Base-by-base conservation (phyloP, 1,284 basidiomycete species). In the Ganoderma resinaceum region DNA sequence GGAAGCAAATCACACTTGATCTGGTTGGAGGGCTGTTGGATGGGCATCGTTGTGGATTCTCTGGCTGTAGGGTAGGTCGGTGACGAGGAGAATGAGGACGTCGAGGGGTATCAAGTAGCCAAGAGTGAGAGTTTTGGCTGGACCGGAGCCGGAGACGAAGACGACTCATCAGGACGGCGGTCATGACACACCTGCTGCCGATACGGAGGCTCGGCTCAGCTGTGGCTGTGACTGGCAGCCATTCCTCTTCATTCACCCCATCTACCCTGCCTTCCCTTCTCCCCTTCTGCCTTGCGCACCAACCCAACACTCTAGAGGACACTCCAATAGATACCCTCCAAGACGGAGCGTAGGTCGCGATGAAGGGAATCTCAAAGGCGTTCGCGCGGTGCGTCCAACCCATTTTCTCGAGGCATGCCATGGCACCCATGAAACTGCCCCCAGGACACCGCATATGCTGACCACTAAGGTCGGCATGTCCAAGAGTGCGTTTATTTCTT, bases 391-490 rank as follows among this genome's bases (percentile, higher is more conserved):
- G 79, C 64, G 84, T 76, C 57, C 26, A 53, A 53, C 37, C 31
- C 58, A 2, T 58, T 3, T 26, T 53, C 49, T 35, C 18, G 5
- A 35, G n/a, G 53, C 42, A 8, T 33, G 26, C 23, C 38, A 38
- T 33, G 42, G 61, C n/a, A 67, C 69, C 66, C n/a, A 46, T 61
- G 23, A 52, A 37, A 69, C 26, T 37, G 26, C 42, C 31, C 49
- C 42, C 37, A 78, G 93, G 77, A 96, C 96, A 61, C 96, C 96
- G 78, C 95, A 96, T 82, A 82, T 95, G 78, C 82, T 98, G 80
- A 94, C 92, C 70, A 87, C 87, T 76, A 93, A 91, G 84, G 91
- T 93, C 75, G 96, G 96, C 49, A 92, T 96, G 89, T 82, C 95
- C 58, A 96, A 96, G 87, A 96, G 95, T 96, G 77, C 85, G 92